Evolutionary conservation across 2,329 filamentous ascomycete genomes (phyloP), one percentile per base, ranked within the genome.

Genomic region (Sporothrix pallida): DNA sequence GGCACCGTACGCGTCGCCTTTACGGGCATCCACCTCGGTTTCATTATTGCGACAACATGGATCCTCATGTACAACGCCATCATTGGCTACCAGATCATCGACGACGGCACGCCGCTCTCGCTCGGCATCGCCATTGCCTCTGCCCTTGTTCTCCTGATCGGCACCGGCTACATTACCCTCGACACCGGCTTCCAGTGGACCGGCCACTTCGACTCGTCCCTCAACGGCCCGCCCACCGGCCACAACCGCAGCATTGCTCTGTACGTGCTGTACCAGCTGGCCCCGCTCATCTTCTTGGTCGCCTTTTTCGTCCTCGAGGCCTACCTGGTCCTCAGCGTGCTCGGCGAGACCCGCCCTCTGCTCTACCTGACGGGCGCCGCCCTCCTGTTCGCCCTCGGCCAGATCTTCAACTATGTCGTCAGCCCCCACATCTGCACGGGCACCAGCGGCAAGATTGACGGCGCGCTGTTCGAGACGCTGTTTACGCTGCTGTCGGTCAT

Each of bases 351-450:
- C 76, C 91, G 93, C 75, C 96, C 96, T n/a, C 95, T 99, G 94
- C 87, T 96, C 74, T 98, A 96, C 81, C 88, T 98, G 23, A 83
- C 86, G 2, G 87, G 84, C 0, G 94, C 95, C 0, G 91, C 87
- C 2, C 78, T 98, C 2, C 86, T 97, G 17, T 99, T 99, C 81
- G 94, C 93, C 37, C 88, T 97, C 74, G 95, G 94, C 20, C 96
- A 99, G 81, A 88, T 99, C 76, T 99, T 99, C 88, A 93, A 97
- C 84, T 99, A 97, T 81, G 92, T 95, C 73, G 88, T 97, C 82
- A 98, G 95, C 85, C 88, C 91, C 15, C 92, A 97, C 81, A 94
- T 99, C 75, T 99, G 96, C 86, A 87, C 91, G 26, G 93, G 93
- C 62, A 93, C 94, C 0, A 80, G 86, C 58, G 94, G 94, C 77